Evolutionary conservation across 2,329 filamentous ascomycete genomes (phyloP), one percentile per base, ranked within the genome.

Genomic region (Aaosphaeria arxii): DNA sequence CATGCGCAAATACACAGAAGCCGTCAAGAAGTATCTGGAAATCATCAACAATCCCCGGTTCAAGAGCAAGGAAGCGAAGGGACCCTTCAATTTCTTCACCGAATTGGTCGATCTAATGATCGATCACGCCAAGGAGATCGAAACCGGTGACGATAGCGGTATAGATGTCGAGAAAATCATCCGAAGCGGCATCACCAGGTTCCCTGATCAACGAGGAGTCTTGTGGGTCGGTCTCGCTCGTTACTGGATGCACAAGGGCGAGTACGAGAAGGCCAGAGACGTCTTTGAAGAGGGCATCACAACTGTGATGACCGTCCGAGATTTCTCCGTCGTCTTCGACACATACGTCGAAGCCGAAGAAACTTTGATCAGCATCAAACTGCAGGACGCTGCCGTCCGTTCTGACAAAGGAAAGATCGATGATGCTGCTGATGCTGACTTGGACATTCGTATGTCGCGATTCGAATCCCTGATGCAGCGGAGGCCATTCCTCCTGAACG

Each of bases 391-490:
- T 1, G 87, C 90, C 5, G 74, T 76, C 43, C 86, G 91, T 40
- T 85, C 89, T n/a, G 86, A 90, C 45, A 88, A 91, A 62, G 89
- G 87, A 7, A 79, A 84, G 40, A 70, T 86, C 2, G 87, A 97
- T 61, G 85, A 92, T 54, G 85, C 91, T 53, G 88, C 91, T 7
- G 94, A 99, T 67, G 89, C 95, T 52, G 92, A 97, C 62, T 80
- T 99, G 30, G 95, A 99, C 68, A 90, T 97, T 57, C 85, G 91
- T 44, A 96, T 99, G 91, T 87, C 96, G 82, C 86, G 94, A 46
- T 99, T 99, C 62, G 94, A 99, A 71, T 91, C 96, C 63, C 79
- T 99, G 46, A 97, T 99, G 92, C 92, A 99, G 70, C 85, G 94
- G 45, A 82, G 94, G 46, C 92, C 94, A 4, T 99, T 99, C 75